phyloP scores from a whole-genome alignment of 306 rosid species.

The Lotus japonicus region DNA sequence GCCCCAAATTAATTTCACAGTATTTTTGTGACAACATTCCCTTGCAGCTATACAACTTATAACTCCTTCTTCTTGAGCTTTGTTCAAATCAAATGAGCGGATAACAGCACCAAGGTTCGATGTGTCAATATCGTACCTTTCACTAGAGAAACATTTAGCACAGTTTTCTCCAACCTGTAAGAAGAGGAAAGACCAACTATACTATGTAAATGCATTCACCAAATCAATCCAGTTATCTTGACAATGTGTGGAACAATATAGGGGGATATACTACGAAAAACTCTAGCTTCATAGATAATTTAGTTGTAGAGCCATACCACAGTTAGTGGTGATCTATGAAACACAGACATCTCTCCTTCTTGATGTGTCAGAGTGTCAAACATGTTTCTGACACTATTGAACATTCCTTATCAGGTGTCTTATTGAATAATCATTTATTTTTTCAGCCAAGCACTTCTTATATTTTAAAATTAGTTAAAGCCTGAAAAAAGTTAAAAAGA shows the following conservation, averaged over 20 bases:
- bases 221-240: background rate
- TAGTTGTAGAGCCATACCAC: background rate
- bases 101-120: slow-evolving; percentile 33
- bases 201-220: slow-evolving; percentile 1
- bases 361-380: too few species aligned
- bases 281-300: background rate
- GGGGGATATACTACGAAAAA: background rate
- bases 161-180: slow-evolving; percentile 34
- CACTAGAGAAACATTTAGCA: slow-evolving; percentile 26
- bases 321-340: background rate
- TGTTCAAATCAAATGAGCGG: slow-evolving; percentile 32
- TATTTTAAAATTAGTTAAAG: too few species aligned
- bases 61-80: slow-evolving; percentile 35
- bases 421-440: too few species aligned
- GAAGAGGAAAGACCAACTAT: slow-evolving; percentile 5
- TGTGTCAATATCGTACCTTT: slow-evolving; percentile 16
- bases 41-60: slow-evolving; percentile 32
- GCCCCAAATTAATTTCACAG: slow-evolving; percentile 36
- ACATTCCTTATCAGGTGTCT: too few species aligned
- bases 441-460: too few species aligned
- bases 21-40: slow-evolving; percentile 29
- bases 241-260: background rate
- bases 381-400: too few species aligned
- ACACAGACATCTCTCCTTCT: too few species aligned
- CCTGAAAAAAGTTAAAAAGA: too few species aligned